Base-by-base conservation (phyloP, 2,329 filamentous ascomycete species). In the Neocatenulostroma microsporum region DNA sequence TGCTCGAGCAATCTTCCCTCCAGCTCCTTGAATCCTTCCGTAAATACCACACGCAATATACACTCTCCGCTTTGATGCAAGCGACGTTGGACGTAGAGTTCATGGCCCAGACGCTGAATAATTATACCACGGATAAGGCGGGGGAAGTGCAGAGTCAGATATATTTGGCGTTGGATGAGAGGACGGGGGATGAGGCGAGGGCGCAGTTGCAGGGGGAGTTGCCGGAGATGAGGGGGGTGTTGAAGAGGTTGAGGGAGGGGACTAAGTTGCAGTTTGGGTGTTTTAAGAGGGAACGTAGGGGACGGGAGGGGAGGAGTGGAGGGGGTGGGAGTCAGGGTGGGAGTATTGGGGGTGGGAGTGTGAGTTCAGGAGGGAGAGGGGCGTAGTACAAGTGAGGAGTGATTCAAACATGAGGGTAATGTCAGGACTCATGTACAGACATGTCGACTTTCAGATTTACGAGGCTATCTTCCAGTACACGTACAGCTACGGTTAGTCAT, bases 31-130 rank as follows among this genome's bases (percentile, higher is more conserved):
- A 81, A 19, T 80, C 85, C 0, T 94, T 96, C 69, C 9, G 14
- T 4, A 69, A 74, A 59, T 58, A 69, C 23, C 78, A 64, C 0
- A 27, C 41, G 13, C 46, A 81, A 5, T 96, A 91, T 63, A 74
- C 78, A 2, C 77, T 98, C 0, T 71, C 82, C 4, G 81, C 84
- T 5, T 74, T 98, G 34, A 94, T 96, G 80, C 93, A 98, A 63
- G 93, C 93, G 2, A 98, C 91, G 0, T 76, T 98, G 1, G 91
- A 98, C 55, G 88, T 95, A 2, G 91, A 98, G 62, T 96, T 98
- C 56, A 80, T 96, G 39, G 85, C 88, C 1, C 91, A 98, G 66
- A 95, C 89, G 4, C 73, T 98, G 21, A 84, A 77, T 42, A 81
- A 88, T 49, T 98, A 93, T 61, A 91, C 85, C 0, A 91, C 85